Conservation (phyloP, 2,329 filamentous ascomycete species). For the Pseudocercospora crystallina region DNA sequence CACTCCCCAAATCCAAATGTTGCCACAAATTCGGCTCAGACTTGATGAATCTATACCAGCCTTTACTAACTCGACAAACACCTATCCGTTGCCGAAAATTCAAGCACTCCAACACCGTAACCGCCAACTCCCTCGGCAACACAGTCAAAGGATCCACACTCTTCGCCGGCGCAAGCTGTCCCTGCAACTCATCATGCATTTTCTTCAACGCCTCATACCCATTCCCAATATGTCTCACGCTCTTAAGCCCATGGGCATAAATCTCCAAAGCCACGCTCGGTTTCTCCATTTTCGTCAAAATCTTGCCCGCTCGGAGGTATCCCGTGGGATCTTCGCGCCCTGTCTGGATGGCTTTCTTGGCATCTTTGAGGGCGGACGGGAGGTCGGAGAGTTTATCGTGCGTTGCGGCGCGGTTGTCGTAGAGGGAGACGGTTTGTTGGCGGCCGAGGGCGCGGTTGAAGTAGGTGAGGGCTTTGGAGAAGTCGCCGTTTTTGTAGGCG, state of each 20-base stretch:
- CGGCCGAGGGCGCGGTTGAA: conserved; percentile 34
- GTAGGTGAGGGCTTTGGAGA: conserved; percentile 41
- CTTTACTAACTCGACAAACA: conserved; percentile 55
- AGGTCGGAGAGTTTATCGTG: conserved; percentile 54
- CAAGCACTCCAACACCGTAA: conserved; percentile 53
- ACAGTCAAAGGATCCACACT: conserved; percentile 53
- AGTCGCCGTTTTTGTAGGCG: conserved; percentile 47
- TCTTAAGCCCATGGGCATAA: conserved; percentile 59
- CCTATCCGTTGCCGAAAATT: conserved; percentile 49
- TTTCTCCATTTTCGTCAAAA: conserved; percentile 51
- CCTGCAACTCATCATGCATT: conserved; percentile 49
- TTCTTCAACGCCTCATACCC: conserved; percentile 31
- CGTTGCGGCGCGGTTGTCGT: conserved; percentile 58
- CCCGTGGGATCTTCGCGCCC: conserved; percentile 55
- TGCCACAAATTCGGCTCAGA: conserved; percentile 52
- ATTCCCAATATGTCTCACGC: conserved; percentile 44
- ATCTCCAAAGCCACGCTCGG: conserved; percentile 55
- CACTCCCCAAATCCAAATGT: conserved; percentile 53
- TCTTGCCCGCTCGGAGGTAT: conserved; percentile 56
- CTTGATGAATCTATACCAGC: conserved; percentile 54
- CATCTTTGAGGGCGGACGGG: conserved; percentile 55
- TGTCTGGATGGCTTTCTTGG: conserved; percentile 56
- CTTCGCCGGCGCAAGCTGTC: conserved; percentile 42
- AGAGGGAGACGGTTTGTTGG: conserved; percentile 38
- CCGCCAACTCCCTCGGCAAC: conserved; percentile 56